phyloP scores from a whole-genome alignment of 768 basidiomycete species.

The Tylopilus intermedius region DNA sequence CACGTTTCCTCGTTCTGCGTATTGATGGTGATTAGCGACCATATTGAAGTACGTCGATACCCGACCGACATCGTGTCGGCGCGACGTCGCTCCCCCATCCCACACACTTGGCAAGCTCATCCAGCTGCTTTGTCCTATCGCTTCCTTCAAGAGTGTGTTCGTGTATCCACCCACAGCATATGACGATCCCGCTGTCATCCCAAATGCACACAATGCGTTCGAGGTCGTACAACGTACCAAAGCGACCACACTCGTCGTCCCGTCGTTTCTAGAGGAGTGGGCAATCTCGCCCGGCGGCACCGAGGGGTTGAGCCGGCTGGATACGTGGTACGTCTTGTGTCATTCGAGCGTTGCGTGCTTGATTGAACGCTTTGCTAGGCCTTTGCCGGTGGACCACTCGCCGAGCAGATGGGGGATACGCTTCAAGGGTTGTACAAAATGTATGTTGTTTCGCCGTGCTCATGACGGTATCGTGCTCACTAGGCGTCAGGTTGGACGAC shows the following conservation, averaged over 20 bases:
- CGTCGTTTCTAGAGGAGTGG: constrained; percentile 22
- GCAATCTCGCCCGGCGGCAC: constrained; percentile 15
- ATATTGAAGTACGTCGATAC: constrained; percentile 6
- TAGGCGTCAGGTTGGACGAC: neutral
- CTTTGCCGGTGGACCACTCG: constrained; percentile 33
- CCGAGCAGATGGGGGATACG: constrained; percentile 33
- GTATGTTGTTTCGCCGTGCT: neutral
- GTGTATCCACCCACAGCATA: constrained; percentile 20
- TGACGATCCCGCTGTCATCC: constrained; percentile 14
- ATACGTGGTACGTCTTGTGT: constrained; percentile 16
- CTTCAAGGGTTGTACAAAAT: neutral
- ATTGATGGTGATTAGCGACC: neutral
- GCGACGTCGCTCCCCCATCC: constrained; percentile 21
- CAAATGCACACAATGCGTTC: constrained; percentile 21
- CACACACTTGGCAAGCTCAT: constrained; percentile 16
- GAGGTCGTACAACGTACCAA: constrained; percentile 14
- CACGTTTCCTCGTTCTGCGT: no score
- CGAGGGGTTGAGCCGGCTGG: constrained; percentile 11
- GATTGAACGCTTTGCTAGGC: no score
- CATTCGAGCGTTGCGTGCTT: no score
- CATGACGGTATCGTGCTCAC: no score
- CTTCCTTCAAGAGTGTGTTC: constrained; percentile 9
- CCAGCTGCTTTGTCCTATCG: constrained; percentile 16
- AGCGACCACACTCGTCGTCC: constrained; percentile 14
- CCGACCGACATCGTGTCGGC: neutral